A percentile compares a stretch with the other conserved stretches of the same genome.
phyloP scores from a whole-genome alignment of 2,329 filamentous ascomycete species.

The Fusarium veterinarium region DNA sequence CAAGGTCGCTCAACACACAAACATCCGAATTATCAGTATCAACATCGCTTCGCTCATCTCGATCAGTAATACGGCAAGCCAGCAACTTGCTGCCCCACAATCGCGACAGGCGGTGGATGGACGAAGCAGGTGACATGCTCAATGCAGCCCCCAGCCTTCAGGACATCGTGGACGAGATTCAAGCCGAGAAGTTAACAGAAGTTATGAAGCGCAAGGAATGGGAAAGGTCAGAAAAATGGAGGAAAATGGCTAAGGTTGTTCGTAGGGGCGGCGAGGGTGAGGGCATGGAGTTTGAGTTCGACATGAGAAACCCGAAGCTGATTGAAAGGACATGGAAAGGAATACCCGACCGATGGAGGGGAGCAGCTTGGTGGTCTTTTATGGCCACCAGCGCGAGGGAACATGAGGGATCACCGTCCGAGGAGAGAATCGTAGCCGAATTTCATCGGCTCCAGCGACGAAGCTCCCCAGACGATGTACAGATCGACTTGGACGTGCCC shows the following conservation, averaged over 20 bases:
- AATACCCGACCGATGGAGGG: conserved; percentile 94
- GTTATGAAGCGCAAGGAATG: conserved; percentile 71
- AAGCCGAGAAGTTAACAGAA: conserved; percentile 63
- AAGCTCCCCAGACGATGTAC: conserved; percentile 88
- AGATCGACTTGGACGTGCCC: conserved; percentile 97
- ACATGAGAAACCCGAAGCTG: conserved; percentile 83
- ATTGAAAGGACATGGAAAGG: conserved; percentile 97
- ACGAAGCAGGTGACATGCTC: conserved; percentile 76
- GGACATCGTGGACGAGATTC: conserved; percentile 66
- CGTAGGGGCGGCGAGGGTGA: conserved; percentile 63
- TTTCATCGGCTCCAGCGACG: conserved; percentile 80
- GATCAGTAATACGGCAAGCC: conserved; percentile 67
- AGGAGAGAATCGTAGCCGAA: conserved; percentile 76
- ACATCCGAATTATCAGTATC: conserved; percentile 62
- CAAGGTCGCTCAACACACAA: conserved; percentile 69
- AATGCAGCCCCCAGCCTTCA: conserved; percentile 67
- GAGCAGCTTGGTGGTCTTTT: conserved; percentile 95
- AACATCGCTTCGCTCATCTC: conserved; percentile 63
- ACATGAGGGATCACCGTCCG: conserved; percentile 67
- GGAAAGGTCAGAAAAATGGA: conserved; percentile 74
- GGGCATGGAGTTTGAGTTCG: conserved; percentile 77
- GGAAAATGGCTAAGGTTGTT: conserved; percentile 71
- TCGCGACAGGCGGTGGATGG: conserved; percentile 69
- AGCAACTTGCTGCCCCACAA: conserved; percentile 71
- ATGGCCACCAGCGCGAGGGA: conserved; percentile 80